phyloP scores from a whole-genome alignment of 2,329 filamentous ascomycete genomes.

The Alternaria rosae region DNA sequence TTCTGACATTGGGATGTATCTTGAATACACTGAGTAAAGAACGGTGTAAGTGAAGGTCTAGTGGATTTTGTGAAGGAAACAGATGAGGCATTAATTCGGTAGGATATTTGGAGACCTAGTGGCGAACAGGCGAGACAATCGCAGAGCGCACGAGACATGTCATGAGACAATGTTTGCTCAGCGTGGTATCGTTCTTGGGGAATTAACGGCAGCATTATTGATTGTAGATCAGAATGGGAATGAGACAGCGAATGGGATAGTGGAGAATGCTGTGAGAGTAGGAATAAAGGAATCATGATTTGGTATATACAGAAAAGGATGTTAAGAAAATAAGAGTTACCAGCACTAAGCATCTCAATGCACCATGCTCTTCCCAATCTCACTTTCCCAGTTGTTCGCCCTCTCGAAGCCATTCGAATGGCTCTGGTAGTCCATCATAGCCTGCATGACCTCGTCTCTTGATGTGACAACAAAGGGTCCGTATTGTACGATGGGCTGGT shows the following conservation, averaged over 20 bases:
- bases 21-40: no score
- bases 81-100: no score
- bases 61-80: no score
- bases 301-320: not conserved
- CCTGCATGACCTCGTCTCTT: slow-evolving; percentile 48
- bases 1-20: not conserved
- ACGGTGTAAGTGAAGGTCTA: no score
- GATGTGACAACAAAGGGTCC: slow-evolving; percentile 50
- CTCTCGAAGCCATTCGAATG: slow-evolving; percentile 60
- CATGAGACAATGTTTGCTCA: no score
- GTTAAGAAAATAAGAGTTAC: not conserved
- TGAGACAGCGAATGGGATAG: no score
- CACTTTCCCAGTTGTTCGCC: slow-evolving; percentile 74
- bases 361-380: slow-evolving; percentile 65
- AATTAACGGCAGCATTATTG: not conserved
- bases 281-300: not conserved
- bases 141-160: no score
- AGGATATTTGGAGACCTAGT: no score
- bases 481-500: slow-evolving; percentile 52
- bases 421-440: slow-evolving; percentile 48
- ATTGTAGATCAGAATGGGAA: no score
- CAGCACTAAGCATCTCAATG: slow-evolving; percentile 18
- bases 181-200: no score
- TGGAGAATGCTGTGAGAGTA: not conserved
- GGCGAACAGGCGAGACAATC: no score